Evolutionary conservation across 208 protist species (phyloP).

Genomic region (Herpetomonas tarakana): DNA sequence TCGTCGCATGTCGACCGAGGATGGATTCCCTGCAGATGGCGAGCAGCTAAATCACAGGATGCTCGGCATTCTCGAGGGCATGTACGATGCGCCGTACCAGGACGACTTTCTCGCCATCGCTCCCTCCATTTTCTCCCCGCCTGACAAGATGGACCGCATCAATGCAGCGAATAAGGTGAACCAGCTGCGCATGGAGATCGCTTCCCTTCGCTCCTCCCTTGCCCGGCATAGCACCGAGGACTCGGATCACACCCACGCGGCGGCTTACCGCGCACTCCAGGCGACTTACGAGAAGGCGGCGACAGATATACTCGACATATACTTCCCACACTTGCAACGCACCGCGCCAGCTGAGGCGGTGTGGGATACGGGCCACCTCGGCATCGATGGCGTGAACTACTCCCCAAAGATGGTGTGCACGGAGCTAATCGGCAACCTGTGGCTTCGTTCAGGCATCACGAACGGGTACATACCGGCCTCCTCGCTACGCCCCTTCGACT

Average conservation of each 20-base stretch:
- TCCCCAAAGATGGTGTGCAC: constrained; percentile 62
- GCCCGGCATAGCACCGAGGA: background rate
- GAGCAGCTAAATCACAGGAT: constrained; percentile 17
- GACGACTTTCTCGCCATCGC: constrained; percentile 30
- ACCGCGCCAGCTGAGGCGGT: constrained; percentile 2
- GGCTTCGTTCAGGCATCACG: constrained; percentile 53
- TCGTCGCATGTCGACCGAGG: background rate
- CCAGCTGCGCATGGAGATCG: constrained; percentile 42
- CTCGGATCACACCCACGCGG: constrained; percentile 2
- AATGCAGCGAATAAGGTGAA: constrained; percentile 69
- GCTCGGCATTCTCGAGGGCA: constrained; percentile 27
- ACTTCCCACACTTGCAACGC: constrained; percentile 60
- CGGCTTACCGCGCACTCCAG: constrained; percentile 12
- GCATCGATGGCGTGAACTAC: constrained; percentile 63
- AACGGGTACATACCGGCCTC: constrained; percentile 69
- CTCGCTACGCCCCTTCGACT: constrained; percentile 76
- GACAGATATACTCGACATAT: constrained; percentile 39
- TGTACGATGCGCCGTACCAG: constrained; percentile 58
- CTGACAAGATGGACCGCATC: constrained; percentile 87
- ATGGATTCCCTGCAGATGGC: too few species aligned
- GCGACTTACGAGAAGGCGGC: constrained; percentile 37
- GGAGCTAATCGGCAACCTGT: constrained; percentile 76
- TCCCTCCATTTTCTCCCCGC: constrained; percentile 57
- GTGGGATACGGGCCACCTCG: constrained; percentile 39
- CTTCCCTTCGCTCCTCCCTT: constrained; percentile 10